Conservation (phyloP, 306 rosid species). For the Begonia fuchsioides region DNA sequence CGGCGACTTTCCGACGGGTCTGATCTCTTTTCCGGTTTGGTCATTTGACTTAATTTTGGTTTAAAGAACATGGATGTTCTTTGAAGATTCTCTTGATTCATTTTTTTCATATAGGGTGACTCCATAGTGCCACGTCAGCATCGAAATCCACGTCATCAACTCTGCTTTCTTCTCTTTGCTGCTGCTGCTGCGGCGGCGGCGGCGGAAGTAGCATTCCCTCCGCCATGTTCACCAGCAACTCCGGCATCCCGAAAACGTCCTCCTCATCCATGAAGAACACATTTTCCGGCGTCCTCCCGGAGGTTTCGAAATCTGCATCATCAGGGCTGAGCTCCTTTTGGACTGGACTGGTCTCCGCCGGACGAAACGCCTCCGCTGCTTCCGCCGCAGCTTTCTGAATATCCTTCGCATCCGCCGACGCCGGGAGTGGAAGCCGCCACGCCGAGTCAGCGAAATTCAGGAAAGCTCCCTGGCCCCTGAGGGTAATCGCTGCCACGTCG, state of each 20-base stretch:
- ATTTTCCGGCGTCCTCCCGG: background rate
- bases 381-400: slow-evolving; percentile 38
- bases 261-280: slow-evolving; percentile 21
- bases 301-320: background rate
- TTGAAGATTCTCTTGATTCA: background rate
- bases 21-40: slow-evolving; percentile 62
- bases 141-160: slow-evolving; percentile 27
- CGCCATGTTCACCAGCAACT: slow-evolving; percentile 38
- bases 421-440: slow-evolving; percentile 35
- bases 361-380: slow-evolving; percentile 52
- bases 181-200: slow-evolving; percentile 20
- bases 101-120: slow-evolving; percentile 20
- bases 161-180: slow-evolving; percentile 15
- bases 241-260: slow-evolving; percentile 30
- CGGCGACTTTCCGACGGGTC: slow-evolving; percentile 69
- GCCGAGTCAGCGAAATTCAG: slow-evolving; percentile 61
- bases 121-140: slow-evolving; percentile 55
- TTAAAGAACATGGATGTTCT: background rate
- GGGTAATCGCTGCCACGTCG: slow-evolving; percentile 51
- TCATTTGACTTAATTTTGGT: no score
- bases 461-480: slow-evolving; percentile 39
- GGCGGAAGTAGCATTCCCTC: slow-evolving; percentile 23
- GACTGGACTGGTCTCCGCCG: slow-evolving; percentile 3
- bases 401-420: slow-evolving; percentile 28
- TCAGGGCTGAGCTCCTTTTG: no score